Evolutionary conservation across 2,329 filamentous ascomycete species (phyloP).

Genomic region (Didymella keratinophila): DNA sequence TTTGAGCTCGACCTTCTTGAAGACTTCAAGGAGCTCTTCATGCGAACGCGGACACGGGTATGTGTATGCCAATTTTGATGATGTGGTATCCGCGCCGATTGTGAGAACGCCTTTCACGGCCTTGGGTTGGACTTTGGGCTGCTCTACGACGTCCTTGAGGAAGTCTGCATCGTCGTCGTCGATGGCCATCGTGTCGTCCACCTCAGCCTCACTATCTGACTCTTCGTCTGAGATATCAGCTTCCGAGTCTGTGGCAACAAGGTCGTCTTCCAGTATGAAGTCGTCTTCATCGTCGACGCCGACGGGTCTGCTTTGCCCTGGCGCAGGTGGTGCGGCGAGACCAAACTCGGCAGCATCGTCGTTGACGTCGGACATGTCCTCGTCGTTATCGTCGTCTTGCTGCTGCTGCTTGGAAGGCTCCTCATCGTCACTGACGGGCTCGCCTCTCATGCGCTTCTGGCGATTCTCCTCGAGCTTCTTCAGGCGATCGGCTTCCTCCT

Average conservation of each 20-base stretch:
- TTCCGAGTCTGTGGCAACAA: slow-evolving; percentile 80
- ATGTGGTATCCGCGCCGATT: slow-evolving; percentile 51
- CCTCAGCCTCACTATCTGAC: slow-evolving; percentile 42
- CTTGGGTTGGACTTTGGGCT: slow-evolving; percentile 37
- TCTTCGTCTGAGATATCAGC: slow-evolving; percentile 47
- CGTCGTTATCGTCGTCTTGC: slow-evolving; percentile 44
- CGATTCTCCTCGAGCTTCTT: slow-evolving; percentile 85
- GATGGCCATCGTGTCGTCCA: slow-evolving; percentile 49
- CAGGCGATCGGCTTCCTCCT: slow-evolving; percentile 78
- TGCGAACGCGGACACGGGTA: slow-evolving; percentile 85
- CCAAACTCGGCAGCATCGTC: slow-evolving; percentile 70
- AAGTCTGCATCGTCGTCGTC: slow-evolving; percentile 60
- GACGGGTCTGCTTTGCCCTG: slow-evolving; percentile 42
- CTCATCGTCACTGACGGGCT: slow-evolving; percentile 74
- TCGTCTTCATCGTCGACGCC: slow-evolving; percentile 89
- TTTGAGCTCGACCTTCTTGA: slow-evolving; percentile 66
- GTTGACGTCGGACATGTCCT: slow-evolving; percentile 38
- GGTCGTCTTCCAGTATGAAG: slow-evolving; percentile 87
- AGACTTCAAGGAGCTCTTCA: slow-evolving; percentile 72
- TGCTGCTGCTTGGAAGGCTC: slow-evolving; percentile 57
- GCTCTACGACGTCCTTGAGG: slow-evolving; percentile 53
- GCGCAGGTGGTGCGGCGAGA: slow-evolving; percentile 64
- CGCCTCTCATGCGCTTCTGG: slow-evolving; percentile 85
- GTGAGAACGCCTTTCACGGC: slow-evolving; percentile 54
- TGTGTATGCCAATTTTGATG: slow-evolving; percentile 74